Conservation (phyloP, 2,329 filamentous ascomycete genomes). For the Phialocephala sp. region DNA sequence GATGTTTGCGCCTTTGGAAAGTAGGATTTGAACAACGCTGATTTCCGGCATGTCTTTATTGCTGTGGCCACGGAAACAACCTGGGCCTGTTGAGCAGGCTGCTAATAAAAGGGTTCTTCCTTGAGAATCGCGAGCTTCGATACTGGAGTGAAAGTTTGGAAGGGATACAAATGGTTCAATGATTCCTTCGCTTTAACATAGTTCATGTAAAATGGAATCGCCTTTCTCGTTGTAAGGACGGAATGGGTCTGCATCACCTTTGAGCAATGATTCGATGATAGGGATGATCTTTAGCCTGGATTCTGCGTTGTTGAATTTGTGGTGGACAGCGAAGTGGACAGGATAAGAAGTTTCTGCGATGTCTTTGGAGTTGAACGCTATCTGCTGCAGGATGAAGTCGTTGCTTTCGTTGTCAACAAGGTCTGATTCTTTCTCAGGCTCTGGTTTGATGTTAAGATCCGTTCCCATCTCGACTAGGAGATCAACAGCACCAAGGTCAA, state of each 20-base stretch:
- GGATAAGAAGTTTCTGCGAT: neutral
- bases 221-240: neutral
- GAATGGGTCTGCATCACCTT: neutral
- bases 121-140: slow-evolving; percentile 8
- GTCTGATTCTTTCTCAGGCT: slow-evolving; percentile 8
- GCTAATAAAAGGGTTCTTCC: neutral
- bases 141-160: neutral
- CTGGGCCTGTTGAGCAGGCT: neutral
- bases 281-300: neutral
- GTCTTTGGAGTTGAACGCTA: neutral
- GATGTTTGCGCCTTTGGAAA: neutral
- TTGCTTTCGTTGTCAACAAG: slow-evolving; percentile 1
- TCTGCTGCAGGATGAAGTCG: neutral
- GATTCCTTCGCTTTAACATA: neutral
- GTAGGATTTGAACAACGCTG: neutral
- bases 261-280: neutral
- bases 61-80: neutral
- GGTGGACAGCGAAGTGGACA: slow-evolving; percentile 1
- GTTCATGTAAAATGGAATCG: slow-evolving; percentile 7
- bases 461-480: slow-evolving; percentile 27
- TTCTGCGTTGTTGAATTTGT: neutral
- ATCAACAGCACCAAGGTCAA: slow-evolving; percentile 23
- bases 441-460: slow-evolving; percentile 15
- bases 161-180: neutral
- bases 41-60: neutral